Base-by-base conservation (phyloP, 306 rosid genomes). In the Betula pendula region DNA sequence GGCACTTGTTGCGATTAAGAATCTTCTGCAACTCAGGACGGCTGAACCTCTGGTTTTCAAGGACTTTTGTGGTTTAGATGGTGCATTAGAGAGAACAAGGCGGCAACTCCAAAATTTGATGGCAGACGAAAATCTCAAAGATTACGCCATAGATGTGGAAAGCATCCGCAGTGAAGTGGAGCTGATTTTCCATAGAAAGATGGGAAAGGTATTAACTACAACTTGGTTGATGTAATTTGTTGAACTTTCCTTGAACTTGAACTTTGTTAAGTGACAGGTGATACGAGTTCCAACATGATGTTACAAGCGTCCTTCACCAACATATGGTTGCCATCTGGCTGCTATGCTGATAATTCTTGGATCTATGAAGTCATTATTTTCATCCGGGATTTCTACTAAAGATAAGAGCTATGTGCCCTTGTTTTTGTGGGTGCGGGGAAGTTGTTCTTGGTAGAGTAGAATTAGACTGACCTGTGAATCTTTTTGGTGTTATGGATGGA, bases 1-100 rank as follows among this genome's bases (percentile, higher is more conserved):
- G 98, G 93, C 91, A 70, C 96, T 92, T 25, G 56, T 76, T 14
- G 85, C 93, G 2, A 85, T 90, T 70, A 95, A 83, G 81, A 92
- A 77, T 81, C 91, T 92, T 71, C 77, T 94, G 87, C 90, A 86
- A 74, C 82, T 95, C 75, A 87, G 80, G 73, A 87, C 89, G 51
- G 82, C 89, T 0, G 88, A 89, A 77, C 91, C 93, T 75, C 71
- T 52, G 51, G 89, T 88, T 76, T 88, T 90, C 51, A 83, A 80
- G 73, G 91, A 92, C 42, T 80, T 82, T 45, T 88, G 98, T 78
- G 89, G 77, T 56, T 79, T 95, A 77, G 97, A 80, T 50, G 87
- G 58, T 81, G 98, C 97, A 69, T 82, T 95, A 81, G 85, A 84
- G 83, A 90, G 77, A 83, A 85, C 88, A 91, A 89, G 68, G 84